phyloP scores from a whole-genome alignment of 2,329 filamentous ascomycete species.

The Byssoonygena ceratinophila region DNA sequence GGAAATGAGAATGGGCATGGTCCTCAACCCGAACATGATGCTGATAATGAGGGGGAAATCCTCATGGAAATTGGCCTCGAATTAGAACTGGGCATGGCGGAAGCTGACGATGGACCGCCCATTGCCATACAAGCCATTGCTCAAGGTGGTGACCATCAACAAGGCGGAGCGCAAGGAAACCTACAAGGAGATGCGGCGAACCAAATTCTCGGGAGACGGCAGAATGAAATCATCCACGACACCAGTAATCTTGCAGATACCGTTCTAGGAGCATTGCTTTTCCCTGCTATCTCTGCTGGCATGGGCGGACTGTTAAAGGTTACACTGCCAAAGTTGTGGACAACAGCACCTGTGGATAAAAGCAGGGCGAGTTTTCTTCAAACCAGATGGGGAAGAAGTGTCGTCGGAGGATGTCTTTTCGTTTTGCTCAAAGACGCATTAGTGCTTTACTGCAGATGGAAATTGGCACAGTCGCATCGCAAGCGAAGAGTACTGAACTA shows the following conservation, averaged over 20 bases:
- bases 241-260: constrained; percentile 48
- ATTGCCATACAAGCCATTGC: constrained; percentile 20
- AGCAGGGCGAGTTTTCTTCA: constrained; percentile 60
- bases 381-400: constrained; percentile 75
- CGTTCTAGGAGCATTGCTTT: constrained; percentile 60
- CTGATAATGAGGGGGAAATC: constrained; percentile 33
- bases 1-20: constrained; percentile 25
- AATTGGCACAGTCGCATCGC: constrained; percentile 38
- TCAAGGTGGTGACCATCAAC: constrained; percentile 23
- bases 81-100: constrained; percentile 41
- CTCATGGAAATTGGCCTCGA: constrained; percentile 43
- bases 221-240: constrained; percentile 43
- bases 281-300: constrained; percentile 68
- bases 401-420: constrained; percentile 80
- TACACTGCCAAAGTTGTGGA: constrained; percentile 58
- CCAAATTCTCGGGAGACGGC: constrained; percentile 30
- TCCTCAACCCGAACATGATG: constrained; percentile 28
- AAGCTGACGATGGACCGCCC: constrained; percentile 27
- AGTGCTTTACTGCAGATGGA: constrained; percentile 48
- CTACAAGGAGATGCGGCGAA: constrained; percentile 8
- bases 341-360: constrained; percentile 37
- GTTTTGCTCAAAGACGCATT: constrained; percentile 67
- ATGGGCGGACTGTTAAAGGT: constrained; percentile 65
- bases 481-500: constrained; percentile 40
- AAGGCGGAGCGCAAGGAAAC: constrained; percentile 17